These are phyloP conservation scores for Abrus precatorius DNA, from an alignment of 306 rosid genomes.

Conservation along the genomic window DNA sequence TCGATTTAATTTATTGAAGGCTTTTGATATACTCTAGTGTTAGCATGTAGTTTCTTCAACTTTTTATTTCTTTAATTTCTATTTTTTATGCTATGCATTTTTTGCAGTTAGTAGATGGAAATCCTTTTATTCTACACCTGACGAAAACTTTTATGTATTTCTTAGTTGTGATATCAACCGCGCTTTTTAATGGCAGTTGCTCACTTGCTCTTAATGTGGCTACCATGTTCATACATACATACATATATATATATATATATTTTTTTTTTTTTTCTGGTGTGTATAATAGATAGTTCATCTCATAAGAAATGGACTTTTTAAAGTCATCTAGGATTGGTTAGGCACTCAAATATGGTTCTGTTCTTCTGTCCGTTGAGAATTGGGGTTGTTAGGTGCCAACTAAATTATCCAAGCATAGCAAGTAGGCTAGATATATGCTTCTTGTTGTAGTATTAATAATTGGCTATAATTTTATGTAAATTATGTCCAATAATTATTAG, in stretches of 20 bases:
- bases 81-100: background rate
- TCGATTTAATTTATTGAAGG: conserved; percentile 44
- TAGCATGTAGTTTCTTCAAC: conserved; percentile 17
- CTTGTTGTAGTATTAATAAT: conserved; percentile 1
- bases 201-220: background rate
- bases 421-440: conserved; percentile 12
- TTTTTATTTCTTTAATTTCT: conserved; percentile 10
- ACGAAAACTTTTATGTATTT: background rate
- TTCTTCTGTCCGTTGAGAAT: background rate
- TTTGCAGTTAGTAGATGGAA: background rate
- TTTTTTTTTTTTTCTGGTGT: background rate
- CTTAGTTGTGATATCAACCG: background rate
- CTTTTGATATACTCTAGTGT: conserved; percentile 20
- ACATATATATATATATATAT: too few relatives aligned
- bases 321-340: background rate
- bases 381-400: conserved; percentile 6
- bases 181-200: background rate
- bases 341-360: background rate
- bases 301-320: background rate
- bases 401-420: background rate
- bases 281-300: conserved; percentile 11
- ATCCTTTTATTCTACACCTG: too few relatives aligned
- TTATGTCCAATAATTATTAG: background rate
- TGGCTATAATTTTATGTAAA: background rate
- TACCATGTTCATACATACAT: background rate